These are phyloP conservation scores for Yamadazyma atmosphaerica DNA, from an alignment of 1,139 yeast genomes.

Conservation along the genomic window DNA sequence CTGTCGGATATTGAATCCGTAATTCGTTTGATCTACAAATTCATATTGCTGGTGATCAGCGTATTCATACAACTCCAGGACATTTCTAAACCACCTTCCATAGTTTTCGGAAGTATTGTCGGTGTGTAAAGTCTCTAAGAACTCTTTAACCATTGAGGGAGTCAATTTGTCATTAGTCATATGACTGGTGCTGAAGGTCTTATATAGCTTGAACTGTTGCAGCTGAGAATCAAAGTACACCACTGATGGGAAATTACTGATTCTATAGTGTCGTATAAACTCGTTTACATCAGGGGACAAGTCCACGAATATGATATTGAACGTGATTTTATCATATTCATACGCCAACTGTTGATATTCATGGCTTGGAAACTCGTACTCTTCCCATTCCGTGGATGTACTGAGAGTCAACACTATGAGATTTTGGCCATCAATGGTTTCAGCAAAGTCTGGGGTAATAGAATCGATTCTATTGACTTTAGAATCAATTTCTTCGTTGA, in stretches of 20 bases:
- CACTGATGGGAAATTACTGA: constrained; percentile 38
- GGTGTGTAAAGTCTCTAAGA: constrained; percentile 19
- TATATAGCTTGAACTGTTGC: constrained; percentile 23
- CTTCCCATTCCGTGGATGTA: constrained; percentile 31
- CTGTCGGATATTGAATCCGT: constrained; percentile 23
- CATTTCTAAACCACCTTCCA: constrained; percentile 23
- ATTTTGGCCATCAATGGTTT: constrained; percentile 10
- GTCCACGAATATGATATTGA: constrained; percentile 30
- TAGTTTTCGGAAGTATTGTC: constrained; percentile 11
- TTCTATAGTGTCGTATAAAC: constrained; percentile 23
- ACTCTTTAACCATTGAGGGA: constrained; percentile 20
- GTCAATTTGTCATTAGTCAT: constrained; percentile 20
- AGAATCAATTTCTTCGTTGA: constrained; percentile 15
- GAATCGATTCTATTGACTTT: constrained; percentile 10
- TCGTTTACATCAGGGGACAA: constrained; percentile 17
- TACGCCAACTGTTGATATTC: constrained; percentile 32
- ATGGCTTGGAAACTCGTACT: constrained; percentile 34
- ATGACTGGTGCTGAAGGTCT: constrained; percentile 29
- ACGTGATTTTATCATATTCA: constrained; percentile 14
- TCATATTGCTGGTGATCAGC: constrained; percentile 11
- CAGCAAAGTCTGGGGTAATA: constrained; percentile 1
- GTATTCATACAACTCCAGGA: constrained; percentile 12
- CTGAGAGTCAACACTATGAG: constrained; percentile 29
- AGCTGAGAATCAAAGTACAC: constrained; percentile 23
- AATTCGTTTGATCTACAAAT: constrained; percentile 14